Conservation (phyloP, 2,329 filamentous ascomycete species). For the Apiospora koreana region DNA sequence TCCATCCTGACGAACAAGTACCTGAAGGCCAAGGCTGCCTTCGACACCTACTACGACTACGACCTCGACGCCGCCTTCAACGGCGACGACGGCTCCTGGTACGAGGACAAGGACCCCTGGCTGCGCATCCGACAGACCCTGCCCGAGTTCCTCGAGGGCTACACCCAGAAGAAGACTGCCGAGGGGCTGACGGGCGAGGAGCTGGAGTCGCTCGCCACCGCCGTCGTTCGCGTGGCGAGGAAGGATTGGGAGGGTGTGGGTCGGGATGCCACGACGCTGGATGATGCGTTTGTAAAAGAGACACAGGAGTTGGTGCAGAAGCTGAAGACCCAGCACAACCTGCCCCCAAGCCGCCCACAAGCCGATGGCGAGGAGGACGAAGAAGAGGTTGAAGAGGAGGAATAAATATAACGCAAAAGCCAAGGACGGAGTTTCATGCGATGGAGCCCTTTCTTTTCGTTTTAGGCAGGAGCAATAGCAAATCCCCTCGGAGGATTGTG, state of each 20-base stretch:
- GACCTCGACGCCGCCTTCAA: slow-evolving; percentile 12
- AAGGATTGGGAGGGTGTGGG: slow-evolving; percentile 20
- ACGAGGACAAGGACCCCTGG: slow-evolving; percentile 18
- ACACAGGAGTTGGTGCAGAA: slow-evolving; percentile 14
- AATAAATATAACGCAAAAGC: not conserved
- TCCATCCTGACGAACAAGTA: slow-evolving; percentile 22
- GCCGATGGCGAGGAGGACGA: not conserved
- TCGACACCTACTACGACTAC: slow-evolving; percentile 20
- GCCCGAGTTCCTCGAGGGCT: slow-evolving; percentile 18
- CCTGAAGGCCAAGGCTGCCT: slow-evolving; percentile 22
- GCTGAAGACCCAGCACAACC: slow-evolving; percentile 15
- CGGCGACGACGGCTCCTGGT: not conserved
- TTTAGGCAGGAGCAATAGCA: not conserved
- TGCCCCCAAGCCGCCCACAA: slow-evolving; percentile 17
- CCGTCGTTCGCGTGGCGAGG: slow-evolving; percentile 18
- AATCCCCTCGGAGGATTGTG: not conserved
- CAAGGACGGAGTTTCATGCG: not conserved
- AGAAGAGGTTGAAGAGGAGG: slow-evolving; percentile 1
- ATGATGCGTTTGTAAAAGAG: slow-evolving; percentile 14
- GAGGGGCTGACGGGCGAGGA: slow-evolving; percentile 17
- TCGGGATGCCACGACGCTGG: slow-evolving; percentile 15
- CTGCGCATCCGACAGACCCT: slow-evolving; percentile 19
- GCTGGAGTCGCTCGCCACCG: slow-evolving; percentile 17
- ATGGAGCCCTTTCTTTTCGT: not conserved
- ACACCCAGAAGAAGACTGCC: slow-evolving; percentile 12